Evolutionary conservation across 495 filamentous ascomycete genomes (phyloP).

Genomic region (Penicillium crystallinum): DNA sequence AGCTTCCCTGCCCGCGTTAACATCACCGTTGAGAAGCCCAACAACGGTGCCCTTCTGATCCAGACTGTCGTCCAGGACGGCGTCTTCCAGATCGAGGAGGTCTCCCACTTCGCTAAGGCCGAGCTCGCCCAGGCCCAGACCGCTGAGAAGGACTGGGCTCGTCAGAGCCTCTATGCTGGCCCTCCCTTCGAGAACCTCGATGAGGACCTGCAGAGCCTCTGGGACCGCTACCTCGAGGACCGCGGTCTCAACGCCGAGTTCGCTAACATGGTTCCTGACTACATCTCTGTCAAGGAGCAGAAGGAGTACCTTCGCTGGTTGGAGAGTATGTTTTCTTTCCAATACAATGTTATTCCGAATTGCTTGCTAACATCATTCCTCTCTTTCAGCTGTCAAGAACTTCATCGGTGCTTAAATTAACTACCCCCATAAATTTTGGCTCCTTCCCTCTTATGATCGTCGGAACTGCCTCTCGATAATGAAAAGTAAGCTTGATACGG

Average conservation of each 20-base stretch:
- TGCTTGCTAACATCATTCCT: slow-evolving; percentile 11
- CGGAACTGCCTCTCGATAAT: neutral
- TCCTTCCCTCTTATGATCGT: neutral
- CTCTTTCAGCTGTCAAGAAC: slow-evolving; percentile 56
- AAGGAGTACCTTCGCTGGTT: slow-evolving; percentile 94
- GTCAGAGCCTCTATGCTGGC: slow-evolving; percentile 78
- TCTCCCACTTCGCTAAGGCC: slow-evolving; percentile 76
- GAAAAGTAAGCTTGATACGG: neutral
- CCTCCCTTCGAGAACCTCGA: slow-evolving; percentile 92
- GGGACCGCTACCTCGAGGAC: slow-evolving; percentile 94
- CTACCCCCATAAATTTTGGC: neutral
- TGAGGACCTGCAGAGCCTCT: slow-evolving; percentile 84
- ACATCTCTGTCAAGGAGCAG: slow-evolving; percentile 98
- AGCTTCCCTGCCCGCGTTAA: slow-evolving; percentile 79
- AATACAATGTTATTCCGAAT: neutral
- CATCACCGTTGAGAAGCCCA: slow-evolving; percentile 79
- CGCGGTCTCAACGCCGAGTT: slow-evolving; percentile 83
- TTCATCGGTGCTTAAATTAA: slow-evolving; percentile 63
- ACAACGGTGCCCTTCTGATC: slow-evolving; percentile 75
- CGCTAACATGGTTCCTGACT: slow-evolving; percentile 88
- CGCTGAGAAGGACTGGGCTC: slow-evolving; percentile 61
- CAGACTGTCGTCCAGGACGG: slow-evolving; percentile 86
- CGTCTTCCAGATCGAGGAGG: slow-evolving; percentile 81
- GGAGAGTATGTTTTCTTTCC: slow-evolving; percentile 52
- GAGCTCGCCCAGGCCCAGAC: slow-evolving; percentile 62